Percentiles rank a stretch among this genome's conserved stretches.
Evolutionary conservation across 345 rosid species (phyloP).

Genomic region (Salix purpurea): DNA sequence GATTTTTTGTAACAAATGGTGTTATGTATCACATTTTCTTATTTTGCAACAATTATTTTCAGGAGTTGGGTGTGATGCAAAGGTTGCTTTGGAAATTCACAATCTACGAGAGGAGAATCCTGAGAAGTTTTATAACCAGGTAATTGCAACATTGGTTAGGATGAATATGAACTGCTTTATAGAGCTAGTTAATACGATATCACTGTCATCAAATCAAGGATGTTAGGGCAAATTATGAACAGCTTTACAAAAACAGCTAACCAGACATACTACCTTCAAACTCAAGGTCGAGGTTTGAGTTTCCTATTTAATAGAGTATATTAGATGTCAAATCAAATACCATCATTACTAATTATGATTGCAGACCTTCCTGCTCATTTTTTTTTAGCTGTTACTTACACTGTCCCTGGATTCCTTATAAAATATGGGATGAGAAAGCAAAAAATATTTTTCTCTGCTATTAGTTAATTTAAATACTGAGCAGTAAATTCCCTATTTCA

Average conservation of each 20-base stretch:
- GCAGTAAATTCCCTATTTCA: background rate
- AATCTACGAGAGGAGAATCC: slow-evolving; percentile 76
- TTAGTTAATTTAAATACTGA: background rate
- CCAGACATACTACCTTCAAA: background rate
- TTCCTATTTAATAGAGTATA: background rate
- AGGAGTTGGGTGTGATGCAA: slow-evolving; percentile 92
- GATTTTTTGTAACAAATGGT: background rate
- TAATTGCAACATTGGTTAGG: slow-evolving; percentile 11
- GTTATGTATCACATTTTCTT: background rate
- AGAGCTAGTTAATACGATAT: background rate
- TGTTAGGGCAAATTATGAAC: background rate
- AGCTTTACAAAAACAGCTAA: background rate
- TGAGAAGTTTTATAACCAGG: slow-evolving; percentile 77
- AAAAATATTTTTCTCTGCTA: background rate
- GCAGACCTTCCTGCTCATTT: background rate
- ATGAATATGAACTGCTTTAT: background rate
- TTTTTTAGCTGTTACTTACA: background rate
- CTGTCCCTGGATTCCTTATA: background rate
- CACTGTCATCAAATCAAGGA: background rate
- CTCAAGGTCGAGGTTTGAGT: background rate
- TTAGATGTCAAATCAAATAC: background rate
- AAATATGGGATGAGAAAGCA: background rate
- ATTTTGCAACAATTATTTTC: slow-evolving; percentile 9
- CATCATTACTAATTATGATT: background rate
- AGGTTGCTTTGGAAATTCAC: slow-evolving; percentile 83